Evolutionary conservation across 345 rosid genomes (phyloP).

Genomic region (Eutrema yunnanense): DNA sequence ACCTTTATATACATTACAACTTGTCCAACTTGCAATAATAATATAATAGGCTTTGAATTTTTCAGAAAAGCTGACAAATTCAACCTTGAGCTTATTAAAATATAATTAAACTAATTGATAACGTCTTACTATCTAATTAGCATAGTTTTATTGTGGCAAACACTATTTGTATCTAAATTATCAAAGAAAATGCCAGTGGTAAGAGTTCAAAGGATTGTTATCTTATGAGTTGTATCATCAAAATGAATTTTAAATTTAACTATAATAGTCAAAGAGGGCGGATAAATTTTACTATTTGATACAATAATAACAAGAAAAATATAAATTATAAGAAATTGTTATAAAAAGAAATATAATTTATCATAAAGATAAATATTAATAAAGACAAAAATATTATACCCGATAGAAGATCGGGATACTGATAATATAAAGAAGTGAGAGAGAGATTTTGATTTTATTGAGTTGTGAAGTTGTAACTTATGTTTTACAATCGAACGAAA

Average conservation of each 20-base stretch:
- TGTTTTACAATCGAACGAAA: no score
- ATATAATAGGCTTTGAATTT: not conserved
- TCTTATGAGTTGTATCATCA: not conserved
- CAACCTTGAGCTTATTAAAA: not conserved
- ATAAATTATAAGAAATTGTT: not conserved
- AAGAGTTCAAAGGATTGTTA: not conserved
- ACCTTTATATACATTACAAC: not conserved
- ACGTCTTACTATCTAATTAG: no score
- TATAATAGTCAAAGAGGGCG: not conserved
- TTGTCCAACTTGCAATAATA: not conserved
- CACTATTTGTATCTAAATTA: not conserved
- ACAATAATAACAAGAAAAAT: not conserved
- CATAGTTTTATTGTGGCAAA: not conserved
- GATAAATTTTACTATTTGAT: not conserved
- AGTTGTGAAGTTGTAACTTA: no score
- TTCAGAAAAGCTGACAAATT: not conserved
- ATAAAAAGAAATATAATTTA: no score
- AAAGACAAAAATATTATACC: no score
- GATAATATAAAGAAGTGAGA: no score
- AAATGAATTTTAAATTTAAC: not conserved
- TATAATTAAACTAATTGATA: not conserved
- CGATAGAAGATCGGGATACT: no score
- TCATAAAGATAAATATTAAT: no score
- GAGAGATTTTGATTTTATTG: no score
- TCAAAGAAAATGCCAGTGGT: not conserved